These are phyloP conservation scores for Irpex sp. DNA, from an alignment of 1,284 basidiomycete species.

Conservation along the genomic window DNA sequence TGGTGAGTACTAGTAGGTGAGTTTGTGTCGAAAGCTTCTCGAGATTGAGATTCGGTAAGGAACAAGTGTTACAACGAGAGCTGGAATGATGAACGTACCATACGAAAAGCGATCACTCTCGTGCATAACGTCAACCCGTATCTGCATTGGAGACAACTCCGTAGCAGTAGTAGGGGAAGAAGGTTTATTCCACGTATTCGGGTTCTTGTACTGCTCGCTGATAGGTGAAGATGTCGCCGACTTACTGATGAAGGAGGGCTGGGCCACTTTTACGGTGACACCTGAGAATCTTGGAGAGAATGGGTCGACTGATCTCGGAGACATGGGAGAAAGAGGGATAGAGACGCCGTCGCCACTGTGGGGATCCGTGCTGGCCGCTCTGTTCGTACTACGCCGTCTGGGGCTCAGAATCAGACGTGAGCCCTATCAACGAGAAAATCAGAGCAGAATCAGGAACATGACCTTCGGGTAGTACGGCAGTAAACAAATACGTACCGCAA, in stretches of 20 bases:
- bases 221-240: background rate
- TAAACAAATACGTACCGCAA: conserved; percentile 24
- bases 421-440: conserved; percentile 21
- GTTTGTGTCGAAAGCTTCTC: no score
- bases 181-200: background rate
- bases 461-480: no score
- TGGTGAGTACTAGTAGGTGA: background rate
- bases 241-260: background rate
- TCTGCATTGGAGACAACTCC: background rate
- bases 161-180: background rate
- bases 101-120: background rate
- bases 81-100: background rate
- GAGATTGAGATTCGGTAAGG: background rate
- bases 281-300: background rate
- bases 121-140: background rate
- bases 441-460: background rate
- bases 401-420: conserved; percentile 29
- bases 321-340: background rate
- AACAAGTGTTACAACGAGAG: background rate
- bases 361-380: background rate
- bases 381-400: conserved; percentile 3
- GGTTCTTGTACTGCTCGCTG: background rate
- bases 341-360: background rate
- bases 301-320: background rate
- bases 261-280: background rate